A percentile compares a stretch with the other conserved stretches of the same genome.
Evolutionary conservation across 139 green algal genomes (phyloP).

Genomic region (Tetraselmis striata): DNA sequence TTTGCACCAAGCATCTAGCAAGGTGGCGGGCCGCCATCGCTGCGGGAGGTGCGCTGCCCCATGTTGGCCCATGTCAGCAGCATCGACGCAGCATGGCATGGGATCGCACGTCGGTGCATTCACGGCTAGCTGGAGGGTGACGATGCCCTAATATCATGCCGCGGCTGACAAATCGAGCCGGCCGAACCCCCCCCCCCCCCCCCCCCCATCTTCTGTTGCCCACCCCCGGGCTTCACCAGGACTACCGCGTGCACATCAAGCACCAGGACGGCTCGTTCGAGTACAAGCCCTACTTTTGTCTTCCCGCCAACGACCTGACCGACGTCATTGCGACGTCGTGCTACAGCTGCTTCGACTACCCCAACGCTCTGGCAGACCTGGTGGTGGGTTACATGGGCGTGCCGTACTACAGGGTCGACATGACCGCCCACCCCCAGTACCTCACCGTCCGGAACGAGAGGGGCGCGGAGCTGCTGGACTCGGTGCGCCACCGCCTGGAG

Average conservation of each 20-base stretch:
- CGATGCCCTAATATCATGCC: no score
- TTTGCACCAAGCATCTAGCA: no score
- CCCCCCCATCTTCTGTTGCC: no score
- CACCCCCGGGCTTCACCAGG: no score
- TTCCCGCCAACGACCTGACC: conserved; percentile 87
- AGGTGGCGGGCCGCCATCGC: no score
- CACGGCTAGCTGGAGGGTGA: no score
- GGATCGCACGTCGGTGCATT: no score
- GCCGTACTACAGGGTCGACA: conserved; percentile 66
- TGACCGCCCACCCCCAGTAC: conserved; percentile 87
- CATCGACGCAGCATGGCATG: no score
- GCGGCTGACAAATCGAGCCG: no score
- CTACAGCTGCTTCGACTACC: conserved; percentile 96
- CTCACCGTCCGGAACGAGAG: conserved; percentile 81
- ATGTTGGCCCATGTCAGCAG: no score
- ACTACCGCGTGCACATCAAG: conserved; percentile 79
- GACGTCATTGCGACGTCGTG: conserved; percentile 91
- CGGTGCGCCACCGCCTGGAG: conserved; percentile 27
- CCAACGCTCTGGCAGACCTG: conserved; percentile 88
- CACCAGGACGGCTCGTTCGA: conserved; percentile 80
- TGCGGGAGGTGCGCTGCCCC: no score
- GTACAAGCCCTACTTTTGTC: conserved; percentile 93
- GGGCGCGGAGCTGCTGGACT: conserved; percentile 79
- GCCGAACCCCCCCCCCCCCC: no score
- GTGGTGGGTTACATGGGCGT: conserved; percentile 96